These are phyloP conservation scores for Diaporthe velutina DNA, from an alignment of 2,329 filamentous ascomycete genomes.

Conservation along the genomic window DNA sequence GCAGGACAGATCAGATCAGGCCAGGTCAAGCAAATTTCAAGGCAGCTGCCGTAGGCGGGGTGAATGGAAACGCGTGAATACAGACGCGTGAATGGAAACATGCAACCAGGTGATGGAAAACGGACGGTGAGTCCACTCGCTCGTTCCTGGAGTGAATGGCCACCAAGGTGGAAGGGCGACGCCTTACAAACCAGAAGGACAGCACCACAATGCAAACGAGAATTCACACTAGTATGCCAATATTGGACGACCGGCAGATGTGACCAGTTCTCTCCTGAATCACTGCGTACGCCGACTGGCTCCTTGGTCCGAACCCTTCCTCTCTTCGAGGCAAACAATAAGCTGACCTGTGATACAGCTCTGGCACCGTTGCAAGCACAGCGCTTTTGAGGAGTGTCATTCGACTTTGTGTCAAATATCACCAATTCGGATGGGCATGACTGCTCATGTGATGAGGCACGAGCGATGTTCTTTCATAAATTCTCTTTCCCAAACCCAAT, in stretches of 20 bases:
- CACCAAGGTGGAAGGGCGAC: too few relatives aligned
- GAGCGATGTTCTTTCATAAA: not conserved
- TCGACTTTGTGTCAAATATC: not conserved
- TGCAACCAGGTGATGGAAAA: not conserved
- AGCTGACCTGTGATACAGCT: not conserved
- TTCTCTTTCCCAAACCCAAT: not conserved
- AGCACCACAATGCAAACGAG: not conserved
- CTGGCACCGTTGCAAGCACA: rapidly evolving
- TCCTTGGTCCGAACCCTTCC: too few relatives aligned
- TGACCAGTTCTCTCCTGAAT: not conserved
- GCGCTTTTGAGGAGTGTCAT: not conserved
- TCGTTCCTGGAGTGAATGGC: not conserved
- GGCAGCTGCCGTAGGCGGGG: not conserved
- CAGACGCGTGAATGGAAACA: not conserved
- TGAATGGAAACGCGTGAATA: not conserved
- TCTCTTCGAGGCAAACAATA: not conserved
- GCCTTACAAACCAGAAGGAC: too few relatives aligned
- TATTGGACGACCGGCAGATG: not conserved
- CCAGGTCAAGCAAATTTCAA: not conserved
- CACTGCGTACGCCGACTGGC: not conserved
- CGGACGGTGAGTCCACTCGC: not conserved
- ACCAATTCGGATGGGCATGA: too few relatives aligned
- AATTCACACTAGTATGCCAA: not conserved
- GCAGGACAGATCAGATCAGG: not conserved
- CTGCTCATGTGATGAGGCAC: rapidly evolving